These are phyloP conservation scores for Pichia californica DNA, from an alignment of 805 yeast genomes.

Conservation along the genomic window DNA sequence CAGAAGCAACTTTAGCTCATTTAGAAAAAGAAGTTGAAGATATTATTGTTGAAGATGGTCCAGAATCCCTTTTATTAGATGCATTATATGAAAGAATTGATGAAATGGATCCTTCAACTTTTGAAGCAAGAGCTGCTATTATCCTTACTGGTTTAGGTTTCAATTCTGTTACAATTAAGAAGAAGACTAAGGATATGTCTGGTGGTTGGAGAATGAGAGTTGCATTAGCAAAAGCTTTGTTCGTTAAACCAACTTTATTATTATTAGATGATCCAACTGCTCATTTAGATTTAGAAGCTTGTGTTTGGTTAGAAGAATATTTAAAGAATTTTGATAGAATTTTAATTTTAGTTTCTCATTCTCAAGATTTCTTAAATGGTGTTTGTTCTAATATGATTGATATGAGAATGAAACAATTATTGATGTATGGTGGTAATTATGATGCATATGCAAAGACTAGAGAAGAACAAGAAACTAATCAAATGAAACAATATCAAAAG, in stretches of 20 bases:
- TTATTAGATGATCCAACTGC: constrained; percentile 98
- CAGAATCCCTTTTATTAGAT: constrained; percentile 82
- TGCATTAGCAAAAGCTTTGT: constrained; percentile 94
- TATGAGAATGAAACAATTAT: constrained; percentile 78
- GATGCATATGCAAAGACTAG: constrained; percentile 95
- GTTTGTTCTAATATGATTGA: constrained; percentile 98
- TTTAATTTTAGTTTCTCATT: constrained; percentile 91
- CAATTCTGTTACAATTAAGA: constrained; percentile 76
- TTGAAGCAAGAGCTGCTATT: constrained; percentile 93
- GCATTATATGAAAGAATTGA: constrained; percentile 93
- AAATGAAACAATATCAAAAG: constrained; percentile 93
- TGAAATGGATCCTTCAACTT: constrained; percentile 90
- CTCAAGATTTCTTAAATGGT: constrained; percentile 98
- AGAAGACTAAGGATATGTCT: constrained; percentile 97
- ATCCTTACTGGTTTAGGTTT: constrained; percentile 97
- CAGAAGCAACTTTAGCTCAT: constrained; percentile 85
- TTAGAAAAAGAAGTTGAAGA: constrained; percentile 89
- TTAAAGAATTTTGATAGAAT: constrained; percentile 91
- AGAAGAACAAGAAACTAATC: constrained; percentile 88
- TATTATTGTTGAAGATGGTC: constrained; percentile 84
- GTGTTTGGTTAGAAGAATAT: constrained; percentile 99
- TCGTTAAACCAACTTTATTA: constrained; percentile 93
- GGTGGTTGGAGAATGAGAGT: constrained; percentile 99
- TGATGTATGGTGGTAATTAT: constrained; percentile 94
- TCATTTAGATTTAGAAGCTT: constrained; percentile 97